Evolutionary conservation across 768 basidiomycete species (phyloP).

Genomic region (Collybia mongolica): DNA sequence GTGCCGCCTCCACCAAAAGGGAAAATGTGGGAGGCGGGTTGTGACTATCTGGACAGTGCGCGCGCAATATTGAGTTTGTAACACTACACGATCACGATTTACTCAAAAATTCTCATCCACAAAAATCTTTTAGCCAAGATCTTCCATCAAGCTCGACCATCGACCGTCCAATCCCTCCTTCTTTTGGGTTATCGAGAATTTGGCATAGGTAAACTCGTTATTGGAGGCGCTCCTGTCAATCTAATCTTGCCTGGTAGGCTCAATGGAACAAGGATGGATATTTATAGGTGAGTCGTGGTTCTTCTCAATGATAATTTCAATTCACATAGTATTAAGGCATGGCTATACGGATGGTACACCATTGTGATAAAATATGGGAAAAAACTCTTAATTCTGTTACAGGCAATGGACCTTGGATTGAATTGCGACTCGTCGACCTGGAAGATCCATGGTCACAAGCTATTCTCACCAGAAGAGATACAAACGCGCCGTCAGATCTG

Average conservation of each 20-base stretch:
- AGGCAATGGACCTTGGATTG: conserved; percentile 81
- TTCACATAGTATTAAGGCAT: conserved; percentile 40
- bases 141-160: conserved; percentile 65
- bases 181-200: conserved; percentile 83
- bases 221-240: background rate
- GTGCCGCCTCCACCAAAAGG: conserved; percentile 42
- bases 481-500: conserved; percentile 76
- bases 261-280: conserved; percentile 85
- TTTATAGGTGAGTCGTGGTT: conserved; percentile 54
- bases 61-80: conserved; percentile 60
- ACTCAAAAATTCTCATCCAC: conserved; percentile 8
- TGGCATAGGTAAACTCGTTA: conserved; percentile 53
- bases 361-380: background rate
- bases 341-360: conserved; percentile 70
- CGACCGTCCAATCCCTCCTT: conserved; percentile 79
- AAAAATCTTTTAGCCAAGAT: conserved; percentile 43
- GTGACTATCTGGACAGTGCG: conserved; percentile 61
- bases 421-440: conserved; percentile 78
- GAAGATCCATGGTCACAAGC: conserved; percentile 57
- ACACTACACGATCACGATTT: background rate
- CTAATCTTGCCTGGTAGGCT: conserved; percentile 30
- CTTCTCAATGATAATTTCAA: conserved; percentile 1
- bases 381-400: conserved; percentile 2
- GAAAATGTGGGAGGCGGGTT: conserved; percentile 73
- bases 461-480: conserved; percentile 67